Evolutionary conservation across 2,329 filamentous ascomycete species (phyloP).

Genomic region (Simplicillium aogashimaense): DNA sequence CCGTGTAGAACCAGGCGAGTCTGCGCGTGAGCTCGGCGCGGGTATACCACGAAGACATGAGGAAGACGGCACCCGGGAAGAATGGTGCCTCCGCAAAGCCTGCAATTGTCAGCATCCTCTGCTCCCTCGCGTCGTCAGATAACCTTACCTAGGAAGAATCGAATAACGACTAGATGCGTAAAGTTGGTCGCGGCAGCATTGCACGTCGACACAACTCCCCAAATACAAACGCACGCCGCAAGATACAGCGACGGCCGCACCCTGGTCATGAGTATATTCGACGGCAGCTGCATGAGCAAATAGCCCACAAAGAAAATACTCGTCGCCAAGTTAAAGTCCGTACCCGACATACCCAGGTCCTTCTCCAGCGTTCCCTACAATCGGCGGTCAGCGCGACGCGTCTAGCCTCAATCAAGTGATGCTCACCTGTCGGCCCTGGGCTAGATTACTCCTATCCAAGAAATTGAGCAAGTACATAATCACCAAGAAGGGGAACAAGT

Average conservation of each 20-base stretch:
- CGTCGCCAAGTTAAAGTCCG: constrained; percentile 30
- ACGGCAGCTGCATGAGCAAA: not conserved
- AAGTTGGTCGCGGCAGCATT: not conserved
- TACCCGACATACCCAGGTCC: constrained; percentile 37
- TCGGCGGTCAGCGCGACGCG: no score
- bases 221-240: not conserved
- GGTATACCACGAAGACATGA: not conserved
- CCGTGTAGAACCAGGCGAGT: constrained; percentile 44
- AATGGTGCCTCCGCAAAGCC: not conserved
- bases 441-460: not conserved
- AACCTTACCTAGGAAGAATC: not conserved
- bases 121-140: not conserved
- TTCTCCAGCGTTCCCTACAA: constrained; percentile 17
- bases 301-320: constrained; percentile 14
- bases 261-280: not conserved
- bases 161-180: not conserved
- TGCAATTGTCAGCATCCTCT: not conserved
- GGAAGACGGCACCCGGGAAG: not conserved
- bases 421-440: not conserved
- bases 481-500: not conserved
- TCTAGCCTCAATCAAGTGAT: no score
- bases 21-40: constrained; percentile 33
- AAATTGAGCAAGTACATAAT: not conserved
- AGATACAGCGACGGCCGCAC: not conserved
- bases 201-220: not conserved